Base-by-base conservation (phyloP, 306 rosid species). In the Glycine latifolia region DNA sequence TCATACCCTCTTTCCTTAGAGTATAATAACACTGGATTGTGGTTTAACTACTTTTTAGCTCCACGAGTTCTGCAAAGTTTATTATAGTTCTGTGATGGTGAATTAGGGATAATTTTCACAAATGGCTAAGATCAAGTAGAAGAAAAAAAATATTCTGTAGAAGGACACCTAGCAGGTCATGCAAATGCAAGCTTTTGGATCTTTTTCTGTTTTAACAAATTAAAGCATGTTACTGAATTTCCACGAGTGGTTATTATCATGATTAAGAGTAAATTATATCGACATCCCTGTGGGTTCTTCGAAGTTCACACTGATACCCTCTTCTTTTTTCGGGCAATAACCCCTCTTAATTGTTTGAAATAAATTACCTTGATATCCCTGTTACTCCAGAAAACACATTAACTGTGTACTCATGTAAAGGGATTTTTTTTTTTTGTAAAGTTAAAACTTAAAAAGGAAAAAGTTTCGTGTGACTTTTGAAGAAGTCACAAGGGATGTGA, bases 61-160 rank as follows among this genome's bases (percentile, higher is more conserved):
- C 37, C 37, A 10, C 31, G 1, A 58, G 63, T 3, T 16, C 37
- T 8, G 65, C 39, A 17, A 1, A 8, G 13, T 20, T 60, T 33
- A 26, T 33, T 7, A 5, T 52, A 48, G 53, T 31, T 85, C 5
- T 52, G 39, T 49, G 56, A 79, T 62, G 31, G 11, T 62, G 70
- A 73, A 52, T 50, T 82, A 17, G 71, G 48, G 53, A 48, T 65
- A 62, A 20, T 69, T 41, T 77, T 31, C 15, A 50, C 56, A 55
- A 33, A 47, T 16, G 54, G 31, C 54, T 53, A 26, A 31, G 68
- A 53, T 65, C 3, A 48, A 66, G 15, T 43, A 13, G 58, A 43
- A 43, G 47, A 43, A 43, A 12, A 63, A 26, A 44, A 73, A 41
- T 39, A 5, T 0, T 2, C n/a, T 54, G 46, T 76, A 12, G 37